Evolutionary conservation across 75 land plant species (phyloP).

Genomic region (Sequoiadendron giganteum): DNA sequence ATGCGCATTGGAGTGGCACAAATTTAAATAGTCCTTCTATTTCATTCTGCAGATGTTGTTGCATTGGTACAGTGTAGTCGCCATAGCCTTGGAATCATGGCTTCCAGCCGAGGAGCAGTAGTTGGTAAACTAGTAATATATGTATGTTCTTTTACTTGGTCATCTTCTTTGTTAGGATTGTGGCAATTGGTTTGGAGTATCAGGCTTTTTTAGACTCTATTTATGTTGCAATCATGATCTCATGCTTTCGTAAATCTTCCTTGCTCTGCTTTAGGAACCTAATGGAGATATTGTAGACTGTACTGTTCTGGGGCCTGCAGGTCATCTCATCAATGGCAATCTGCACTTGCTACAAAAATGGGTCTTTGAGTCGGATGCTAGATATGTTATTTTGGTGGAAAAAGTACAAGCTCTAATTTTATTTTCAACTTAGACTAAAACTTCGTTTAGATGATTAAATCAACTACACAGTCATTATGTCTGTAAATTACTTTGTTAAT

Average conservation of each 20-base stretch:
- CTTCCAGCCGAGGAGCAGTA: slow-evolving; percentile 84
- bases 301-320: slow-evolving; percentile 71
- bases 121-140: slow-evolving; percentile 72
- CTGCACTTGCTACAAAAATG: slow-evolving; percentile 48
- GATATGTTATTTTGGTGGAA: slow-evolving; percentile 88
- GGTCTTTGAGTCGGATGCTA: slow-evolving; percentile 75
- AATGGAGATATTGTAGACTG: slow-evolving; percentile 77
- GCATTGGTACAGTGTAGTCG: slow-evolving; percentile 81
- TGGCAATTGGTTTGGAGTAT: slow-evolving; percentile 4
- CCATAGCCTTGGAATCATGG: slow-evolving; percentile 93
- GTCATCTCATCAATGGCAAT: slow-evolving; percentile 79
- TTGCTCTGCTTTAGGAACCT: slow-evolving; percentile 54
- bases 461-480: not conserved
- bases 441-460: not conserved
- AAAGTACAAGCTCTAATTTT: slow-evolving; percentile 53
- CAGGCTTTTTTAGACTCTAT: not conserved
- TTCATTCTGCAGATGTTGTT: slow-evolving; percentile 71
- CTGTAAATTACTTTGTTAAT: slow-evolving; percentile 4
- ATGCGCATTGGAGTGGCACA: not conserved
- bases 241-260: slow-evolving; percentile 1
- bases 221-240: not conserved
- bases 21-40: not conserved
- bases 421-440: not conserved
- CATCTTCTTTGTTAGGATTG: not conserved
- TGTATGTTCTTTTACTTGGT: slow-evolving; percentile 24